These are phyloP conservation scores for Simplicillium aogashimaense DNA, from an alignment of 2,329 filamentous ascomycete species.

Conservation along the genomic window DNA sequence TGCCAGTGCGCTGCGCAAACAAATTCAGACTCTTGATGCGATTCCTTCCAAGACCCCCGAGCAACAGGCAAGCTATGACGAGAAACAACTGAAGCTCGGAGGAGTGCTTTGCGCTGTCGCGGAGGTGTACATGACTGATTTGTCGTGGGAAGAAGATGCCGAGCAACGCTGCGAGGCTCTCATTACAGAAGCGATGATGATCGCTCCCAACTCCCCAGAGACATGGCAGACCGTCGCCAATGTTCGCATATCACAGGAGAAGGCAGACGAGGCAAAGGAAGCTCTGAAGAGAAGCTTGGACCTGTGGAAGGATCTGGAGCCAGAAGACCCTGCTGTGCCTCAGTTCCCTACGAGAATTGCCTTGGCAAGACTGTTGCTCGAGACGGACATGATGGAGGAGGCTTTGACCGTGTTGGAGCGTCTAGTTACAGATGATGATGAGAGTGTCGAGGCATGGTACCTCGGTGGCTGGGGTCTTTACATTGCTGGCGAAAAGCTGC, in stretches of 20 bases:
- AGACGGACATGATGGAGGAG: slow-evolving; percentile 76
- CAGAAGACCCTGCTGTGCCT: slow-evolving; percentile 63
- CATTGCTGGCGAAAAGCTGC: slow-evolving; percentile 61
- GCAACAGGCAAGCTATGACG: slow-evolving; percentile 40
- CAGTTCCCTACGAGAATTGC: slow-evolving; percentile 81
- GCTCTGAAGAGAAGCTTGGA: slow-evolving; percentile 72
- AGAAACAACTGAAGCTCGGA: slow-evolving; percentile 71
- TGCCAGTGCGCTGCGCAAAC: slow-evolving; percentile 59
- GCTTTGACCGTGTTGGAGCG: slow-evolving; percentile 79
- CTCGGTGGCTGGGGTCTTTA: slow-evolving; percentile 90
- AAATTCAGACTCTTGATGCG: slow-evolving; percentile 56
- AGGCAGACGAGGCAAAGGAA: slow-evolving; percentile 67
- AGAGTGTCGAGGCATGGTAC: slow-evolving; percentile 95
- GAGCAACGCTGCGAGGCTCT: slow-evolving; percentile 80
- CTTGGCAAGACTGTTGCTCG: slow-evolving; percentile 77
- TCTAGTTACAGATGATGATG: slow-evolving; percentile 79
- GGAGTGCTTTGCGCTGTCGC: slow-evolving; percentile 89
- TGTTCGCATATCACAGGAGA: slow-evolving; percentile 80
- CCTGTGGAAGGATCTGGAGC: slow-evolving; percentile 71
- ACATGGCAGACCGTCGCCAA: slow-evolving; percentile 94
- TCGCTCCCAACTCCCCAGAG: slow-evolving; percentile 73
- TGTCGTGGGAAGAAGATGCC: slow-evolving; percentile 86
- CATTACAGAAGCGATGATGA: slow-evolving; percentile 80
- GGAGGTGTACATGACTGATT: slow-evolving; percentile 98
- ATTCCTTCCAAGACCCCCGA: slow-evolving; percentile 24